These are phyloP conservation scores for Aciculosporium take DNA, from an alignment of 2,329 filamentous ascomycete genomes.

Conservation along the genomic window DNA sequence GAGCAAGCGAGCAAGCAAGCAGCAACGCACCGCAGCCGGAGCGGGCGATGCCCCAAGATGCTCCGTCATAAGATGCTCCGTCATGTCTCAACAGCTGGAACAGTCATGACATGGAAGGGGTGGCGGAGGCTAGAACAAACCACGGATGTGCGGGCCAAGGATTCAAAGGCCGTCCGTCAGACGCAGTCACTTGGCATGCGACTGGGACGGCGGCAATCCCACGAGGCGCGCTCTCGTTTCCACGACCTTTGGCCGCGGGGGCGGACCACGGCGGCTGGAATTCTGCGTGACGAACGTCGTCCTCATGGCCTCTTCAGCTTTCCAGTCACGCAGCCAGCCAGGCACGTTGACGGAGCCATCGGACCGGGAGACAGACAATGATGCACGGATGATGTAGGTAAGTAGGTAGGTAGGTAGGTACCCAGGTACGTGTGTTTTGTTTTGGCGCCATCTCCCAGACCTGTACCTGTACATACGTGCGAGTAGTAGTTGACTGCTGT, in stretches of 20 bases:
- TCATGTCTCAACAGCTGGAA: not conserved
- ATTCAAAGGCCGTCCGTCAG: too few species aligned
- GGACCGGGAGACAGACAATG: not conserved
- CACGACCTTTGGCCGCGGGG: not conserved
- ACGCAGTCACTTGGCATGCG: slow-evolving; percentile 2
- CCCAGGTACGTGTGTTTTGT: too few species aligned
- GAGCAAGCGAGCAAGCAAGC: too few species aligned
- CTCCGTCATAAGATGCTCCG: not conserved
- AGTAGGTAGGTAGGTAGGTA: too few species aligned
- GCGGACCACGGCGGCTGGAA: not conserved
- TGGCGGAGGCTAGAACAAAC: too few species aligned
- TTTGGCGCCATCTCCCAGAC: too few species aligned
- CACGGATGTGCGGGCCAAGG: too few species aligned
- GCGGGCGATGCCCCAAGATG: not conserved
- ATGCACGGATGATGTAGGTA: not conserved
- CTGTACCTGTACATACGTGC: too few species aligned
- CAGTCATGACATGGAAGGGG: too few species aligned
- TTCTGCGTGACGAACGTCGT: not conserved
- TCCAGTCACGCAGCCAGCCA: not conserved
- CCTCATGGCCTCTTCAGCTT: not conserved
- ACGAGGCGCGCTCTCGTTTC: not conserved
- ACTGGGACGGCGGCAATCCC: not conserved
- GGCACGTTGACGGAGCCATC: not conserved
- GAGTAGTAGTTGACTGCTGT: too few species aligned
- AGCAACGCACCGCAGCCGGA: too few species aligned